Evolutionary conservation across 495 filamentous ascomycete genomes (phyloP).

Genomic region (Pyronema omphalodes): DNA sequence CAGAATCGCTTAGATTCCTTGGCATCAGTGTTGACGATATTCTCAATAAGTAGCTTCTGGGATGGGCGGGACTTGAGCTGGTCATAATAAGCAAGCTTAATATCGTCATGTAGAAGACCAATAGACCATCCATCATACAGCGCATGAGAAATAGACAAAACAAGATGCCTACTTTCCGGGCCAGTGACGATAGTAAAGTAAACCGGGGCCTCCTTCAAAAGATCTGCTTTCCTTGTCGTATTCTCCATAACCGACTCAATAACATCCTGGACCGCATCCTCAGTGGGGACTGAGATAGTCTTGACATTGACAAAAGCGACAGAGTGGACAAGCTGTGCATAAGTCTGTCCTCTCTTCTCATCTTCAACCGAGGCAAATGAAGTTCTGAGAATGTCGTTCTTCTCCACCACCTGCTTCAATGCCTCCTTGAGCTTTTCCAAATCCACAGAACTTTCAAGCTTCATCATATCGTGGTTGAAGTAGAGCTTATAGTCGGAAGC

Average conservation of each 20-base stretch:
- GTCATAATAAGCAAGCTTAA: slow-evolving; percentile 38
- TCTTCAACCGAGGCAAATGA: slow-evolving; percentile 46
- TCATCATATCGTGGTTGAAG: slow-evolving; percentile 59
- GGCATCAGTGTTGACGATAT: slow-evolving; percentile 26
- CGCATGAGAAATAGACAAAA: slow-evolving; percentile 59
- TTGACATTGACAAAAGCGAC: slow-evolving; percentile 9
- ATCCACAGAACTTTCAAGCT: slow-evolving; percentile 34
- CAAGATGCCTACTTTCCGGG: slow-evolving; percentile 28
- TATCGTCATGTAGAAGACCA: slow-evolving; percentile 44
- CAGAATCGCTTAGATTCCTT: slow-evolving; percentile 37
- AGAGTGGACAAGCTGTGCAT: slow-evolving; percentile 44
- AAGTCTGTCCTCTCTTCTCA: slow-evolving; percentile 34
- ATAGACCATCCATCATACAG: slow-evolving; percentile 67
- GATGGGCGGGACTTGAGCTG: slow-evolving; percentile 26
- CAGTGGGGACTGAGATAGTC: slow-evolving; percentile 8
- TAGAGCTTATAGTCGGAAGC: slow-evolving; percentile 47
- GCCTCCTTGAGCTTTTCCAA: slow-evolving; percentile 35
- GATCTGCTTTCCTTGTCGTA: slow-evolving; percentile 7
- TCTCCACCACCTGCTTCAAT: slow-evolving; percentile 37
- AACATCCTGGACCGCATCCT: slow-evolving; percentile 11
- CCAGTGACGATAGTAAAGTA: slow-evolving; percentile 24
- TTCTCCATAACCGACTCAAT: slow-evolving; percentile 20
- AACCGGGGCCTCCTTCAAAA: slow-evolving; percentile 17
- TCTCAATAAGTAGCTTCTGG: slow-evolving; percentile 32
- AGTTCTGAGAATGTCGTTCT: slow-evolving; percentile 55